A percentile compares a stretch with the other conserved stretches of the same genome.
phyloP scores from a whole-genome alignment of 495 filamentous ascomycete species.

The Hyaloscypha finlandica region DNA sequence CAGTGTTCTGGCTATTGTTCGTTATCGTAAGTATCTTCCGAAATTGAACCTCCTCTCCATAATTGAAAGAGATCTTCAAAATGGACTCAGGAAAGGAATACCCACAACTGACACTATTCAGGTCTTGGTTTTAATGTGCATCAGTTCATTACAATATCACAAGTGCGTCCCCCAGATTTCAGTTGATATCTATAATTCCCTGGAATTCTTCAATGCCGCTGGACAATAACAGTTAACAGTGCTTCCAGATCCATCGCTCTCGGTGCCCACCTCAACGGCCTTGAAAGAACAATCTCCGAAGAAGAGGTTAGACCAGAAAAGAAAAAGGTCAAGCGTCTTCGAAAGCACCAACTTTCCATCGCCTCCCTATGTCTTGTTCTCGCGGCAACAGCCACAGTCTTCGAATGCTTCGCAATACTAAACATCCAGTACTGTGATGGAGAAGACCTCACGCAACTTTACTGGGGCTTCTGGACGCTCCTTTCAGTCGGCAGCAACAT shows the following conservation, averaged over 20 bases:
- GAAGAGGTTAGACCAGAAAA: background rate
- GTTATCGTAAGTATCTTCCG: constrained; percentile 37
- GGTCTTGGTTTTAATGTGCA: constrained; percentile 7
- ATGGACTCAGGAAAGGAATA: background rate
- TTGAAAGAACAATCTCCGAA: background rate
- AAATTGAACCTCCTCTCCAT: too few relatives aligned
- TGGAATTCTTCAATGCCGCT: background rate
- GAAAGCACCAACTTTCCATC: constrained; percentile 12
- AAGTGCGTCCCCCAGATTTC: background rate
- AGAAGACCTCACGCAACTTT: constrained; percentile 49
- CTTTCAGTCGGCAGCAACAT: constrained; percentile 50
- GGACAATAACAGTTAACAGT: background rate
- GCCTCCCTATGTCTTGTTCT: constrained; percentile 32
- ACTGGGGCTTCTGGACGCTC: constrained; percentile 38
- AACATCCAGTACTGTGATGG: constrained; percentile 53
- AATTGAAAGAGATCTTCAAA: too few relatives aligned
- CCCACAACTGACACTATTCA: background rate
- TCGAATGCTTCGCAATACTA: constrained; percentile 49
- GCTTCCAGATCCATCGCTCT: constrained; percentile 1
- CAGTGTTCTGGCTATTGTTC: constrained; percentile 51
- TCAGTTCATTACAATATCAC: constrained; percentile 16
- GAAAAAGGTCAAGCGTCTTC: background rate
- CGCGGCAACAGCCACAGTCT: constrained; percentile 40
- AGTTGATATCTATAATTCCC: too few relatives aligned
- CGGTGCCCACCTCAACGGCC: background rate